Conservation (phyloP, 139 green algal species). For the Haematococcus lacustris region DNA sequence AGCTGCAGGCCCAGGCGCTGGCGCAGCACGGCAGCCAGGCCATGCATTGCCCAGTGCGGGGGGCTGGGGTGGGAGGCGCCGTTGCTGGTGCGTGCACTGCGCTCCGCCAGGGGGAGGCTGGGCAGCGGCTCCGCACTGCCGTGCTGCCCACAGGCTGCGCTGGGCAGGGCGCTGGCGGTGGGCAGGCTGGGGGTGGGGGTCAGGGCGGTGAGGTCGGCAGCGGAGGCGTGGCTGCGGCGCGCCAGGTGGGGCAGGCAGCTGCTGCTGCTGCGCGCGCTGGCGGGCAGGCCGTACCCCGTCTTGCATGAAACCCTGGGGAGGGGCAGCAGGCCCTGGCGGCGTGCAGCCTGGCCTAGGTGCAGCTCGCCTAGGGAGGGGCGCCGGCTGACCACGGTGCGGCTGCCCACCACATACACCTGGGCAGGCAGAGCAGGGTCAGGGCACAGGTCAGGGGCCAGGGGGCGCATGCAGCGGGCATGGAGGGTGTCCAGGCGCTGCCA, state of each 20-base stretch:
- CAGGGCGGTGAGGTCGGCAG: no score
- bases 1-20: constrained; percentile 56
- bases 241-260: no score
- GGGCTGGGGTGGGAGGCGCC: constrained; percentile 13
- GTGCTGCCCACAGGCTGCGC: neutral
- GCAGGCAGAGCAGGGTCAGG: neutral
- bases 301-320: constrained; percentile 50
- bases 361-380: constrained; percentile 40
- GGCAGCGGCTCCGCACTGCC: neutral
- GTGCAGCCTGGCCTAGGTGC: constrained; percentile 26
- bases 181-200: neutral
- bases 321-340: constrained; percentile 24
- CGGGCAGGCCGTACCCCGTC: constrained; percentile 9
- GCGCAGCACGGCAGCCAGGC: constrained; percentile 49
- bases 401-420: constrained; percentile 66
- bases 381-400: constrained; percentile 28
- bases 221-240: no score
- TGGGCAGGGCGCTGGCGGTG: neutral
- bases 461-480: no score
- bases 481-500: no score
- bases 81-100: neutral
- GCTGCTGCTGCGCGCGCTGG: no score
- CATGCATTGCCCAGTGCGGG: constrained; percentile 62
- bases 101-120: neutral
- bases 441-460: no score